Evolutionary conservation across 2,329 filamentous ascomycete genomes (phyloP).

Genomic region (Colletotrichum sidae): DNA sequence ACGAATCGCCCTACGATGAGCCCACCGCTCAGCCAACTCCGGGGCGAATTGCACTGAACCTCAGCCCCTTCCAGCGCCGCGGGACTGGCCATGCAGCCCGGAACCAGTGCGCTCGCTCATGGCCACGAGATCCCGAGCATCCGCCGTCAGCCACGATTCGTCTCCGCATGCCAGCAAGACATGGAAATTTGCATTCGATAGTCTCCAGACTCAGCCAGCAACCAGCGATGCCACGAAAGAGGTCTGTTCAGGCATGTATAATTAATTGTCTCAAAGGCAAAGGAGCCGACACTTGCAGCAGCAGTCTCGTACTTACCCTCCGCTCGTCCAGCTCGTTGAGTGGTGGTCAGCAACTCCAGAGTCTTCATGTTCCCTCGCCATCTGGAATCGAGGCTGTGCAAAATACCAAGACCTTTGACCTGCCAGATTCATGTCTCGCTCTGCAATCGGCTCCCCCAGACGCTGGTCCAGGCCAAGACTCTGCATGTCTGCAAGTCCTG

Average conservation of each 20-base stretch:
- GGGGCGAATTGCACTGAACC: constrained; percentile 34
- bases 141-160: constrained; percentile 21
- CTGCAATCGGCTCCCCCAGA: constrained; percentile 36
- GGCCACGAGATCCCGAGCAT: constrained; percentile 7
- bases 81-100: background rate
- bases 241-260: constrained; percentile 4
- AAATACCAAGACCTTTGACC: constrained; percentile 35
- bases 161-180: constrained; percentile 10
- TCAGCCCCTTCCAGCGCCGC: constrained; percentile 30
- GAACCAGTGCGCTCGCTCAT: constrained; percentile 15
- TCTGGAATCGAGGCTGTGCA: constrained; percentile 36
- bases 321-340: background rate
- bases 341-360: constrained; percentile 19
- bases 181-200: constrained; percentile 11
- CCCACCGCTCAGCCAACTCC: constrained; percentile 31
- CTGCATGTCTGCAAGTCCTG: constrained; percentile 16
- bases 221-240: constrained; percentile 2
- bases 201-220: constrained; percentile 5
- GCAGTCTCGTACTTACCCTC: constrained; percentile 3
- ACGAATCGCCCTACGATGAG: constrained; percentile 23
- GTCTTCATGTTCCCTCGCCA: constrained; percentile 13
- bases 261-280: constrained; percentile 30
- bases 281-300: constrained; percentile 12
- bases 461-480: constrained; percentile 32
- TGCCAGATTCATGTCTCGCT: constrained; percentile 36